Base-by-base conservation (phyloP, 2,329 filamentous ascomycete genomes). In the Epichloe brachyelytri region DNA sequence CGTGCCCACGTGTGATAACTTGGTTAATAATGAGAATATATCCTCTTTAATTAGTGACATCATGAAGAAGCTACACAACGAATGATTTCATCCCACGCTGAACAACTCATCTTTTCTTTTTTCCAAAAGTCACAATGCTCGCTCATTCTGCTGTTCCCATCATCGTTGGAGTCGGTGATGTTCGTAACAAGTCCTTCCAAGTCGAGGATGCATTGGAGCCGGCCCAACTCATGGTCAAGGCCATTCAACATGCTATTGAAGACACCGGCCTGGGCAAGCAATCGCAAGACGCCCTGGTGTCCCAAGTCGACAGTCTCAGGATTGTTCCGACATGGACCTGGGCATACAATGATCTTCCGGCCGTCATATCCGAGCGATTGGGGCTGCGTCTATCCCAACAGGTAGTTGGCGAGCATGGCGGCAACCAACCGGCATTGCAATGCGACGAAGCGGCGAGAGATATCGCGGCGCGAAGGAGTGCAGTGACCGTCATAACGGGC, bases 281-380 rank as follows among this genome's bases (percentile, higher is more conserved):
- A 2, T 38, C 50, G 12, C 50, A 48, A n/a, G 17, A 46, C 19
- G 19, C 37, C 3, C 36, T 56, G 12, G 26, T 52, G 14, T 11
- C 58, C 0, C 40, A 65, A 0, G 74, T 82, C 49, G 80, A 84
- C 59, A 78, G 75, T 56, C 68, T 85, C 44, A 69, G 75, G 43
- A 73, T 83, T 4, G 79, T 84, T 10, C 72, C 70, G 40, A 78
- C 78, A 0, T 85, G 81, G 81, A 83, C 81, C 0, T 84, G 81
- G 81, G 74, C 76, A 0, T 85, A 85, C 59, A 63, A 70, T 1
- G 75, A 85, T 59, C 63, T 84, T 2, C 78, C 80, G 0, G 70
- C 68, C 5, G 64, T 79, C 1, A 60, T 86, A 5, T 68, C 74
- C 0, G 56, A 73, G 39, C 71, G 68, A 38, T 62, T 85, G 3